Base-by-base conservation (phyloP, 176 grass and related monocot genomes). In the Carex littledalei region DNA sequence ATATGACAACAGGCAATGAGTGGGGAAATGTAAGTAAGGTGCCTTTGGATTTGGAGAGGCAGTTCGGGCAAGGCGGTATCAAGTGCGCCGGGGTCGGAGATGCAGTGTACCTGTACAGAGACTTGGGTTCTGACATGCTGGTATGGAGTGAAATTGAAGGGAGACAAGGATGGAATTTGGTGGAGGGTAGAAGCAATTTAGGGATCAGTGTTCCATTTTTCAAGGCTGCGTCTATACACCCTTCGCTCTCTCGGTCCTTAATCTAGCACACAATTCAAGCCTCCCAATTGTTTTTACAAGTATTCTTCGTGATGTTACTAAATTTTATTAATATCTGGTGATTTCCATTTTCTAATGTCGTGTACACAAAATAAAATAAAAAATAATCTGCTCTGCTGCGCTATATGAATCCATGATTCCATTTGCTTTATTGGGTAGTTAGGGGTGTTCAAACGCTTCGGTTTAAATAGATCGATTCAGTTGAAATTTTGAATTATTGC, bases 51-150 rank as follows among this genome's bases (percentile, higher is more conserved):
- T 75, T 86, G 47, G 84, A 73, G 20, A 79, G 8, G 47, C 54
- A 49, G 52, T 79, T 86, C 50, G 82, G 84, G 56, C 29, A 60
- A 20, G 76, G 34, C 5, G 16, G 21, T 3, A 84, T 82, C 47
- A 86, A 47, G 79, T 90, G 88, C n/a, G 84, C 41, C 22, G 88
- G 88, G 45, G 81, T 50, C 11, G 80, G 85, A 16, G 53, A 70
- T 59, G 84, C 62, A 1, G 84, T 78, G 70, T 86, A 83, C 79
- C 61, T 90, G 88, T 86, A 86, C 60, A 90, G 31, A 61, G 88
- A 86, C 16, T 66, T 90, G 55, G 80, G 84, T 13, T 84, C 84
- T 37, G 84, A 86, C 7, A 90, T 90, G 84, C 11, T 90, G 76
- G 67, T 86, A 56, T 90, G 88, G 87, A 81, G 63, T 18, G 76